Evolutionary conservation across 2,329 filamentous ascomycete genomes (phyloP), one percentile per base, ranked within the genome.

Genomic region (Colletotrichum liaoningense): DNA sequence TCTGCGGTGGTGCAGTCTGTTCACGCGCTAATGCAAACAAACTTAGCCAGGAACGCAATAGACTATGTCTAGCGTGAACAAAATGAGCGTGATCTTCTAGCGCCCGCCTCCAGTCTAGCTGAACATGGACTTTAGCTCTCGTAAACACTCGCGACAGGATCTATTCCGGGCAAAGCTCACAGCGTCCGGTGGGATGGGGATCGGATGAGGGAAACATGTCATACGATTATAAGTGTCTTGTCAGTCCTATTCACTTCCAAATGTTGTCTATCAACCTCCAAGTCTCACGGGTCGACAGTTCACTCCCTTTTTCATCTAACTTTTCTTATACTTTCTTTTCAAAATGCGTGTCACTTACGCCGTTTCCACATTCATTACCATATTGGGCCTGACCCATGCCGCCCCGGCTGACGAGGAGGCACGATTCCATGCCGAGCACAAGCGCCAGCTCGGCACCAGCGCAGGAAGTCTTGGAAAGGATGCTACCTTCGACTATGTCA

Each of bases 401-500:
- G 69, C 64, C 30, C 69, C 69, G 5, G 57, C 64, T 4, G 49
- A 72, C 6, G 64, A 69, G 16, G 52, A 68, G 22, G 65, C 69
- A 5, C 64, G 42, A 6, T 38, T 46, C 14, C 69, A 72, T 12
- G 69, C 69, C 1, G 69, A 69, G 26, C 65, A 68, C 64, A 72
- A 63, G 28, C 69, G 69, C 26, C 69, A 69, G 3, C 64, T 74
- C 59, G 35, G 75, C 60, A 46, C 58, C 22, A 60, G 65, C 38
- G 35, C 74, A 54, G 56, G 75, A 33, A 52, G 65, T 26, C 28
- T 62, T 1, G 67, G 67, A 9, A 72, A 67, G 11, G 64, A 76
- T 56, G 69, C 72, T 2, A 73, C 72, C 2, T 76, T 69, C 22
- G 75, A 76, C 55, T 76, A 75, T 38, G 67, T 76, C 14, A 69